These are phyloP conservation scores for Triadica sebifera DNA, from an alignment of 345 rosid species.

Conservation along the genomic window DNA sequence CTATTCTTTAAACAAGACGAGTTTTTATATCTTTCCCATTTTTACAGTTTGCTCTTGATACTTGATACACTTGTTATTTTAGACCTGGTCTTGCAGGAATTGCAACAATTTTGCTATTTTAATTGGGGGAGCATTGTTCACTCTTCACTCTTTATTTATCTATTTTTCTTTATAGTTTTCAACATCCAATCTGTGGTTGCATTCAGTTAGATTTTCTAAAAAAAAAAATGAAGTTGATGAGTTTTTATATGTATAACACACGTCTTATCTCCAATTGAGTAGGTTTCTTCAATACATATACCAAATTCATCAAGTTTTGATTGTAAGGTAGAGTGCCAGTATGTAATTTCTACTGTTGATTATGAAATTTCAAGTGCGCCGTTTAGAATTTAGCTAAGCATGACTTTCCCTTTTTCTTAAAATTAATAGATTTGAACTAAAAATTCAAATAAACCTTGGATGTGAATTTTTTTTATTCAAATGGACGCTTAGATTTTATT, in stretches of 20 bases:
- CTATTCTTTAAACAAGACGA: not conserved
- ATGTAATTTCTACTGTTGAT: not conserved
- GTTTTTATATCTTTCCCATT: not conserved
- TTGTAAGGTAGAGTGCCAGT: not conserved
- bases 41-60: not conserved
- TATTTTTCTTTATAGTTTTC: too few species aligned
- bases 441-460: not conserved
- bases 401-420: too few species aligned
- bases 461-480: not conserved
- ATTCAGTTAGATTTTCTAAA: not conserved
- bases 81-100: not conserved
- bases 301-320: not conserved
- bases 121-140: too few species aligned
- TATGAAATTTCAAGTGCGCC: not conserved
- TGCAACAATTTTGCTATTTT: not conserved
- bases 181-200: not conserved
- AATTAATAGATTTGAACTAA: not conserved
- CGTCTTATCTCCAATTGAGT: not conserved
- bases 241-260: not conserved
- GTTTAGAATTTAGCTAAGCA: not conserved
- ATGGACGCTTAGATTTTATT: too few species aligned
- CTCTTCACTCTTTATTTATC: too few species aligned
- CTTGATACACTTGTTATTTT: not conserved
- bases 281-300: not conserved
- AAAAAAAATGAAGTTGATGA: not conserved